phyloP scores from a whole-genome alignment of 805 yeast genomes.

The Candida arabinofermentans region DNA sequence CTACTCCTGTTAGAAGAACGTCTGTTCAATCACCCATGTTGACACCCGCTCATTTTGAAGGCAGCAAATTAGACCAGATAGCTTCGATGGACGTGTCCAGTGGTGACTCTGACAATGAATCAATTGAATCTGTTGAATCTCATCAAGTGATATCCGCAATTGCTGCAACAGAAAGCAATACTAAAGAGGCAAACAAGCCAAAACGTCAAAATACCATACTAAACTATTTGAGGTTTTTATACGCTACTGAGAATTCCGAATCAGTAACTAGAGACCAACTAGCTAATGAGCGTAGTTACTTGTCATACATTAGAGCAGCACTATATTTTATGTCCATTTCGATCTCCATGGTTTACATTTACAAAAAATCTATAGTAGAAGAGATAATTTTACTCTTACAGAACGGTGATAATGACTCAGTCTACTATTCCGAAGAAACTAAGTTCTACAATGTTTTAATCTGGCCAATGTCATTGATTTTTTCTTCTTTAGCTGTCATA shows the following conservation, averaged over 20 bases:
- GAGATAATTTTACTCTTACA: conserved; percentile 3
- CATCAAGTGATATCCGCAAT: conserved; percentile 40
- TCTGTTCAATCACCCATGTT: background rate
- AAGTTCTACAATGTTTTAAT: conserved; percentile 7
- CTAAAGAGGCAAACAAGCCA: background rate
- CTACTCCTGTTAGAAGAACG: background rate
- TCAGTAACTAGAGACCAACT: conserved; percentile 44
- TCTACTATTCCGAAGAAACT: conserved; percentile 2
- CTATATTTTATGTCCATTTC: conserved; percentile 38
- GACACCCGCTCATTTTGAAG: background rate
- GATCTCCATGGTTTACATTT: conserved; percentile 40
- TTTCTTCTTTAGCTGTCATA: conserved; percentile 8
- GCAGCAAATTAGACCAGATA: background rate
- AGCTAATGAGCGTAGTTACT: conserved; percentile 47
- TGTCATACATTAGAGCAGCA: conserved; percentile 44
- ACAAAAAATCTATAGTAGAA: conserved; percentile 25
- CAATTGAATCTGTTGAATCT: too few relatives aligned
- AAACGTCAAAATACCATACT: background rate
- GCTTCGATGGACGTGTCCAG: background rate
- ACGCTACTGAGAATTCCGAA: conserved; percentile 32
- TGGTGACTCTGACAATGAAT: background rate
- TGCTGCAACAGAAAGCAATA: conserved; percentile 41
- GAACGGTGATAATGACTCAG: background rate
- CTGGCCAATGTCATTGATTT: conserved; percentile 13
- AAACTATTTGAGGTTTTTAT: background rate